A percentile compares a stretch with the other conserved stretches of the same genome.
phyloP scores from a whole-genome alignment of 148 eudicot species.

The Arctostaphylos glauca region DNA sequence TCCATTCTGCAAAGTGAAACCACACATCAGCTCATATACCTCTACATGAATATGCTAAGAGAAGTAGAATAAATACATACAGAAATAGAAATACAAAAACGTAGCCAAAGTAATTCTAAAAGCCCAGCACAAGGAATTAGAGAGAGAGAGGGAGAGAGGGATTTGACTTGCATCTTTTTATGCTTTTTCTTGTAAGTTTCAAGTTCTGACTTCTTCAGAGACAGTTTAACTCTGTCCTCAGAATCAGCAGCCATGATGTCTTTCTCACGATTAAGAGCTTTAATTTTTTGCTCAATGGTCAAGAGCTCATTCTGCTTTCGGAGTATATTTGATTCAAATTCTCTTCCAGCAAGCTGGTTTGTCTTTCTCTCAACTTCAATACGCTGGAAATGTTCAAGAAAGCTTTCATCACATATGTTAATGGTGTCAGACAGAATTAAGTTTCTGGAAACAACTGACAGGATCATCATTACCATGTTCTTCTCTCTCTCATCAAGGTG shows the following conservation, averaged over 20 bases:
- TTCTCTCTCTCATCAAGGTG: constrained; percentile 69
- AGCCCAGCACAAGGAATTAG: not conserved
- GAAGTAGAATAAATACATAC: not conserved
- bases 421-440: not conserved
- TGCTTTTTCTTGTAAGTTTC: constrained; percentile 60
- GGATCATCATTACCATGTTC: constrained; percentile 42
- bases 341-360: constrained; percentile 49
- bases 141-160: constrained; percentile 1
- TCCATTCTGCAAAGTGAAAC: constrained; percentile 58
- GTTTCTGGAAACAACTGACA: constrained; percentile 12
- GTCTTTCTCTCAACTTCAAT: constrained; percentile 60
- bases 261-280: constrained; percentile 53
- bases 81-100: not conserved
- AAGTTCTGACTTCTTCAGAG: constrained; percentile 59
- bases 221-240: constrained; percentile 62
- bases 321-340: constrained; percentile 39
- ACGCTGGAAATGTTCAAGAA: constrained; percentile 37
- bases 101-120: not conserved
- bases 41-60: not conserved
- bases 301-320: constrained; percentile 44
- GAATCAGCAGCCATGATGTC: constrained; percentile 58
- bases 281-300: constrained; percentile 44
- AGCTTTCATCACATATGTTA: not conserved
- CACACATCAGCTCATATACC: constrained; percentile 26
- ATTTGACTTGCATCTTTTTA: constrained; percentile 67